These are phyloP conservation scores for Mitosporidium daphniae DNA, from an alignment of 371 early-diverging fungal genomes.

Conservation along the genomic window DNA sequence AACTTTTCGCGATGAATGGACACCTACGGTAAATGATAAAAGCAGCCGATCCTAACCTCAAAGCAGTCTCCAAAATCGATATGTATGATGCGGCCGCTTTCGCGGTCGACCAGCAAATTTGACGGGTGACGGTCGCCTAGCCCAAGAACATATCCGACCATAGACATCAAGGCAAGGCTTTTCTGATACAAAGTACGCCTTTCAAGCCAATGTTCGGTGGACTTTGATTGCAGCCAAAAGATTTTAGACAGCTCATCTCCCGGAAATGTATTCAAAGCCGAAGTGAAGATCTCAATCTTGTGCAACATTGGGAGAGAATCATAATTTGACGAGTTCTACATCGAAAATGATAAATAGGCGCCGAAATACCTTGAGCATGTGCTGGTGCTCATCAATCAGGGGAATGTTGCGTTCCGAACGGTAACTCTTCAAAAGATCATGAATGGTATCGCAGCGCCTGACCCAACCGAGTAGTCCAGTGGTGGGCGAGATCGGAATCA, in stretches of 20 bases:
- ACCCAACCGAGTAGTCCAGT: slow-evolving; percentile 84
- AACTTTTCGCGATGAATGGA: slow-evolving; percentile 79
- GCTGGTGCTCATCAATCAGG: slow-evolving; percentile 55
- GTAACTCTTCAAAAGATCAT: slow-evolving; percentile 50
- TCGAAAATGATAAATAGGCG: not conserved
- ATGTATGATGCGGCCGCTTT: slow-evolving; percentile 74
- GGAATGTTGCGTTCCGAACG: slow-evolving; percentile 46
- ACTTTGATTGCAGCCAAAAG: slow-evolving; percentile 69
- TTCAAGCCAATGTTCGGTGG: slow-evolving; percentile 71
- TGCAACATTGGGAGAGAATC: slow-evolving; percentile 54
- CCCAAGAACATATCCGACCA: slow-evolving; percentile 88
- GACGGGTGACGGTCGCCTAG: slow-evolving; percentile 90
- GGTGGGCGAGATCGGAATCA: slow-evolving; percentile 71
- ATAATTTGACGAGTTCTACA: slow-evolving; percentile 13
- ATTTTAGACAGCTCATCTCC: slow-evolving; percentile 76
- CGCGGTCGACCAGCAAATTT: slow-evolving; percentile 68
- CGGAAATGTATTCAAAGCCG: slow-evolving; percentile 54
- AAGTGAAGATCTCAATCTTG: slow-evolving; percentile 81
- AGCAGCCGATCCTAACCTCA: slow-evolving; percentile 20
- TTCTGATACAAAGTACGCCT: slow-evolving; percentile 74
- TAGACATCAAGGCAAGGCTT: slow-evolving; percentile 81
- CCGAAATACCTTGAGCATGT: slow-evolving; percentile 31
- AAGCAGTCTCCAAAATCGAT: slow-evolving; percentile 96
- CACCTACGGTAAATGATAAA: slow-evolving; percentile 8
- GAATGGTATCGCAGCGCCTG: slow-evolving; percentile 65